Evolutionary conservation across 83 land plant genomes (phyloP), one percentile per base, ranked within the genome.

Genomic region (Thuja plicata): DNA sequence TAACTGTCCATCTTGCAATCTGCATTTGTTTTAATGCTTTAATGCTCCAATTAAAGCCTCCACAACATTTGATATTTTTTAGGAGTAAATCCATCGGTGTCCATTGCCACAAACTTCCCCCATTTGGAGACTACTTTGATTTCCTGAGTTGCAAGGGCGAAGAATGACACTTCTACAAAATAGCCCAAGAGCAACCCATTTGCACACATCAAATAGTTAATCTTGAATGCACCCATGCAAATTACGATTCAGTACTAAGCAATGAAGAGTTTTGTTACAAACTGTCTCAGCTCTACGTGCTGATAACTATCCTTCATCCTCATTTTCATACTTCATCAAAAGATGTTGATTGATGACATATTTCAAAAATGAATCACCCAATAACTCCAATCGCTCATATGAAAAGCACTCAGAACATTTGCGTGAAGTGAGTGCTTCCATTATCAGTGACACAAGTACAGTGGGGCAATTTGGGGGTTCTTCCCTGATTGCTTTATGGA

Each of bases 41-140:
- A n/a, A n/a, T 38, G 99, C 99, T 70, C 99, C 99, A 74, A 98
- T 95, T 3, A 98, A 90, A 40, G 99, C 96, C 91, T 98, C 99
- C 84, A 93, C 94, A 88, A 94, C 97, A 92, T 98, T 99, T 13
- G 99, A 87, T 76, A 96, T 91, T 4, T 98, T 97, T 92, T 98
- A 97, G 16, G 99, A 97, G 88, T 97, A 97, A 89, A 98, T 92
- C 97, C 99, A 98, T 43, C 99, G 87, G 88, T 97, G 99, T 17
- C 99, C 99, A 62, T 60, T 88, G 81, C 93, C 97, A 90, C 99
- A 98, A 71, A 89, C 86, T 88, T 93, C 94, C 30, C 99, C 96
- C 74, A 96, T 88, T 54, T 10, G 52, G 12, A 48, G 52, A 48
- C 52, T 48, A 1, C 11, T 48, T 9, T 11, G 52, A 48, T 48